A percentile compares a stretch with the other conserved stretches of the same genome.
Evolutionary conservation across 2,329 filamentous ascomycete species (phyloP).

Genomic region (Phaeophleospora eucalypticola): DNA sequence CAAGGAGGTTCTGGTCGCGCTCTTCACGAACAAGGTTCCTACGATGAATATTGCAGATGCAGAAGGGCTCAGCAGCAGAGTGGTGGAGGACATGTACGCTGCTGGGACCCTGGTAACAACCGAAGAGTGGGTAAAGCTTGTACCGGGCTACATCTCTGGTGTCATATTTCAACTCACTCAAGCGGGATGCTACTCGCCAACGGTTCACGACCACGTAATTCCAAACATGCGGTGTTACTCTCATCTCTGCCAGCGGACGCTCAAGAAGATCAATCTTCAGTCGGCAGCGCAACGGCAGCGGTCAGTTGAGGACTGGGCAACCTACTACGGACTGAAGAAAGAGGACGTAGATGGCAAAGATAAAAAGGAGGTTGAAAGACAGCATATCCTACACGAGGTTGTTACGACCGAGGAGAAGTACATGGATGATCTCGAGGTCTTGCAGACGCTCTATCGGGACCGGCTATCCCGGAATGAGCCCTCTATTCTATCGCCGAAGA

Average conservation of each 20-base stretch:
- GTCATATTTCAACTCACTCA: constrained; percentile 92
- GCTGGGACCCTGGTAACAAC: constrained; percentile 76
- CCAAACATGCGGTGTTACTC: constrained; percentile 78
- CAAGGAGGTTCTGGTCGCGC: constrained; percentile 77
- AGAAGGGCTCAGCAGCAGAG: constrained; percentile 73
- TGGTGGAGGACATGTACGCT: constrained; percentile 75
- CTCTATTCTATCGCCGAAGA: constrained; percentile 73
- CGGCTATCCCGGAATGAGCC: constrained; percentile 69
- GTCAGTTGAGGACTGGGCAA: constrained; percentile 73
- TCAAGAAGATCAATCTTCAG: constrained; percentile 90
- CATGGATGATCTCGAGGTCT: constrained; percentile 82
- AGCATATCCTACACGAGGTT: constrained; percentile 93
- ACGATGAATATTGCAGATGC: constrained; percentile 99
- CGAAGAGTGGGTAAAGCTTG: constrained; percentile 97
- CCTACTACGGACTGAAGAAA: constrained; percentile 79
- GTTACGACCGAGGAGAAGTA: constrained; percentile 89
- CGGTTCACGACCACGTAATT: constrained; percentile 65
- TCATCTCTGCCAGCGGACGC: constrained; percentile 84
- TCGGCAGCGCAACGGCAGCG: constrained; percentile 62
- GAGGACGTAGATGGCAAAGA: constrained; percentile 66
- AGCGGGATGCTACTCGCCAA: constrained; percentile 83
- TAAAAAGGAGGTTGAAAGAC: constrained; percentile 85
- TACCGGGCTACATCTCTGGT: constrained; percentile 72
- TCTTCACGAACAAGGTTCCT: constrained; percentile 92
- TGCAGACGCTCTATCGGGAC: constrained; percentile 81